phyloP scores from a whole-genome alignment of 768 basidiomycete species.

The Chalciporus pseudorubinellus region DNA sequence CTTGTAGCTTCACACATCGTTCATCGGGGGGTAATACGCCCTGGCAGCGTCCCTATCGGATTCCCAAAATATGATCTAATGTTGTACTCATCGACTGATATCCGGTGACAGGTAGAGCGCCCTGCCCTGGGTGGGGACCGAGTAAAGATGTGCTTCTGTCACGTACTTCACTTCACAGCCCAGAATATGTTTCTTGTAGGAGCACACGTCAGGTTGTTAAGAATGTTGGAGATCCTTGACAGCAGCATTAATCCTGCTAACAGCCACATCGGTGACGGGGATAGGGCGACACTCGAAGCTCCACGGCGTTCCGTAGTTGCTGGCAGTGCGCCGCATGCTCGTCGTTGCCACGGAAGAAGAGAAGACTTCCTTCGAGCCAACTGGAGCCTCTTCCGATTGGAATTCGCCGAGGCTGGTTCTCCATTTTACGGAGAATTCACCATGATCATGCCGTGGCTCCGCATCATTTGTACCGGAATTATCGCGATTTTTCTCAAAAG shows the following conservation, averaged over 20 bases:
- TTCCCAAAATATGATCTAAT: constrained; percentile 26
- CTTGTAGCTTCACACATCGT: constrained; percentile 35
- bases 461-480: background rate
- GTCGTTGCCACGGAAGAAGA: constrained; percentile 32
- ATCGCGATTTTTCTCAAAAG: background rate
- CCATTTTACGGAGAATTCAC: constrained; percentile 18
- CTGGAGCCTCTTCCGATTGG: constrained; percentile 12
- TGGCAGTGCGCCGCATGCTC: constrained; percentile 23
- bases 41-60: constrained; percentile 32
- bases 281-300: constrained; percentile 22
- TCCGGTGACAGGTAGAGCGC: constrained; percentile 24
- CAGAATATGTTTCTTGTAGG: background rate
- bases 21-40: constrained; percentile 22
- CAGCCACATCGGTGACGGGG: constrained; percentile 7
- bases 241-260: background rate
- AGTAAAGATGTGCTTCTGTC: constrained; percentile 9
- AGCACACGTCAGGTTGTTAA: background rate
- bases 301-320: constrained; percentile 23
- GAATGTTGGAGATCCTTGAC: background rate
- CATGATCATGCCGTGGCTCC: background rate
- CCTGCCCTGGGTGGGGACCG: constrained; percentile 11
- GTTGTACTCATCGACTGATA: constrained; percentile 14
- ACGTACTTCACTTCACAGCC: too few relatives aligned
- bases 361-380: constrained; percentile 29
- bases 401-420: constrained; percentile 5